These are phyloP conservation scores for Phytophthora foliorum DNA, from an alignment of 352 stramenopile genomes.

Conservation along the genomic window DNA sequence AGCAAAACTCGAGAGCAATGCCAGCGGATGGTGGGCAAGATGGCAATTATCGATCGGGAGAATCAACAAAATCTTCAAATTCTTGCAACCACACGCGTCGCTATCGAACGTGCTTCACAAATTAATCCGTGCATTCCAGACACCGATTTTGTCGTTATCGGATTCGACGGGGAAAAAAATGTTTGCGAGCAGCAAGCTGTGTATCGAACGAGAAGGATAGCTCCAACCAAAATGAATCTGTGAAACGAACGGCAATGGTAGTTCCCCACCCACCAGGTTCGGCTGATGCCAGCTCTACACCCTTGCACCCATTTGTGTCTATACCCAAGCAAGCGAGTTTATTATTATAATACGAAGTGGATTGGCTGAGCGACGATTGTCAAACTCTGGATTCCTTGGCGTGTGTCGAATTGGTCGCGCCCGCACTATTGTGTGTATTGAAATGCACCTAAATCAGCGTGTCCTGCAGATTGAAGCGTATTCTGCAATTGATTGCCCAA, in stretches of 20 bases:
- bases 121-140: slow-evolving; percentile 26
- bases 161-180: slow-evolving; percentile 49
- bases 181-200: slow-evolving; percentile 39
- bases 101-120: neutral
- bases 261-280: slow-evolving; percentile 2
- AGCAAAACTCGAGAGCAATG: slow-evolving; percentile 15
- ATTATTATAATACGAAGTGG: too few relatives aligned
- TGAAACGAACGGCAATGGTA: slow-evolving; percentile 9
- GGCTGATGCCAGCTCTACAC: neutral
- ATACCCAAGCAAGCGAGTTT: slow-evolving; percentile 2
- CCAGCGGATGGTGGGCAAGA: slow-evolving; percentile 19
- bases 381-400: slow-evolving; percentile 23
- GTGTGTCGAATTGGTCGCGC: slow-evolving; percentile 19
- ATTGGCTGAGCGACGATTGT: slow-evolving; percentile 26
- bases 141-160: slow-evolving; percentile 44
- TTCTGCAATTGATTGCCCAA: slow-evolving; percentile 1
- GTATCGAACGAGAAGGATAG: neutral
- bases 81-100: neutral
- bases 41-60: slow-evolving; percentile 11
- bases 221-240: neutral
- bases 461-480: slow-evolving; percentile 40
- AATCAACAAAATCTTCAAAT: slow-evolving; percentile 1
- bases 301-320: neutral
- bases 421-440: slow-evolving; percentile 29
- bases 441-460: slow-evolving; percentile 30